These are phyloP conservation scores for Viola pubescens DNA, from an alignment of 441 rosid genomes.

Conservation along the genomic window DNA sequence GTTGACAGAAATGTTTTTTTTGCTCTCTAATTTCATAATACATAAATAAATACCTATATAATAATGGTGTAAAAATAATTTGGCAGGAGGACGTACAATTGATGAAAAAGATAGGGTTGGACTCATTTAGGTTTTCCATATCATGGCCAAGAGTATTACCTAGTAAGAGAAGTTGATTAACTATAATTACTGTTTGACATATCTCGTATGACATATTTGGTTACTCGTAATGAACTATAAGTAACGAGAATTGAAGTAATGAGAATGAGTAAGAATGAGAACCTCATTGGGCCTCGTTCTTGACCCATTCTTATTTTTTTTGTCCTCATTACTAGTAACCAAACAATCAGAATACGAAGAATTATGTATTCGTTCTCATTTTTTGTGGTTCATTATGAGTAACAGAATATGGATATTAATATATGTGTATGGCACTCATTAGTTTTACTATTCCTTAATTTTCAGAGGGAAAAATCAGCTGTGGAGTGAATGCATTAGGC, in stretches of 20 bases:
- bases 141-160: constrained; percentile 26
- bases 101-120: constrained; percentile 23
- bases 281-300: too few relatives aligned
- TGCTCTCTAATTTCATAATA: not conserved
- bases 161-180: constrained; percentile 12
- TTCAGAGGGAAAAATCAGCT: constrained; percentile 34
- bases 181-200: not conserved
- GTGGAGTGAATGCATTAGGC: constrained; percentile 45
- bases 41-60: too few relatives aligned
- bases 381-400: not conserved
- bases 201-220: too few relatives aligned
- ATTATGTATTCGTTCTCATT: not conserved
- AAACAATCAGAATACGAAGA: too few relatives aligned
- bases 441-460: not conserved
- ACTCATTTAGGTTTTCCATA: constrained; percentile 21
- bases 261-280: too few relatives aligned
- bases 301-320: too few relatives aligned
- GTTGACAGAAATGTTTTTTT: not conserved
- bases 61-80: not conserved
- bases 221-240: too few relatives aligned
- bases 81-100: not conserved
- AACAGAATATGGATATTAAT: not conserved
- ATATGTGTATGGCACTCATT: not conserved
- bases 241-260: too few relatives aligned
- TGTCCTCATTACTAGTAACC: too few relatives aligned